Conservation (phyloP, 306 rosid species). For the Astragalus glycyphyllos region DNA sequence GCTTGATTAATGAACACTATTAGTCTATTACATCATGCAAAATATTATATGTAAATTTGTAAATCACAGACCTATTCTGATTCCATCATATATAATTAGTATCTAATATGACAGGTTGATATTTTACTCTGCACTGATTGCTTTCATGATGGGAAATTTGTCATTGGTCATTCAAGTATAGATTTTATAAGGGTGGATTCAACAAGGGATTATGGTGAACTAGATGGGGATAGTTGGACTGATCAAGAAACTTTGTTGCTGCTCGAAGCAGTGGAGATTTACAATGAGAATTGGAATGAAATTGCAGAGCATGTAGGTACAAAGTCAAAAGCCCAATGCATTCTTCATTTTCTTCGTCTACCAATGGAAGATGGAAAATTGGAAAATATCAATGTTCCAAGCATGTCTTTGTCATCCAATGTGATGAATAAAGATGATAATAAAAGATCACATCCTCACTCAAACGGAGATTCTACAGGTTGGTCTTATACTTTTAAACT, state of each 20-base stretch:
- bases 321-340: conserved; percentile 98
- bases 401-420: conserved; percentile 58
- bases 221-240: conserved; percentile 91
- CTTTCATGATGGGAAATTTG: conserved; percentile 90
- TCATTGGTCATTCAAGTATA: conserved; percentile 86
- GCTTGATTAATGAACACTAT: conserved; percentile 23
- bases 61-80: conserved; percentile 4
- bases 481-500: conserved; percentile 41
- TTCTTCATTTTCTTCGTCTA: conserved; percentile 95
- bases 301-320: conserved; percentile 92
- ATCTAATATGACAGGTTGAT: conserved; percentile 73
- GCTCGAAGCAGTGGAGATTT: conserved; percentile 92
- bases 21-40: conserved; percentile 10
- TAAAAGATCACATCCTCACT: conserved; percentile 55
- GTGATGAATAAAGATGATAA: conserved; percentile 52
- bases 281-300: conserved; percentile 95
- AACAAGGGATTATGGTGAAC: conserved; percentile 74
- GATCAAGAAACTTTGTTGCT: conserved; percentile 94
- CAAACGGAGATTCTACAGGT: conserved; percentile 83
- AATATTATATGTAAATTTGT: conserved; percentile 19
- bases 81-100: conserved; percentile 39
- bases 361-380: conserved; percentile 91
- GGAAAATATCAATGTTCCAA: conserved; percentile 89
- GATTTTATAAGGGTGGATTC: conserved; percentile 77
- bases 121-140: conserved; percentile 79